These are phyloP conservation scores for Diaporthe citri DNA, from an alignment of 2,329 filamentous ascomycete genomes.

Conservation along the genomic window DNA sequence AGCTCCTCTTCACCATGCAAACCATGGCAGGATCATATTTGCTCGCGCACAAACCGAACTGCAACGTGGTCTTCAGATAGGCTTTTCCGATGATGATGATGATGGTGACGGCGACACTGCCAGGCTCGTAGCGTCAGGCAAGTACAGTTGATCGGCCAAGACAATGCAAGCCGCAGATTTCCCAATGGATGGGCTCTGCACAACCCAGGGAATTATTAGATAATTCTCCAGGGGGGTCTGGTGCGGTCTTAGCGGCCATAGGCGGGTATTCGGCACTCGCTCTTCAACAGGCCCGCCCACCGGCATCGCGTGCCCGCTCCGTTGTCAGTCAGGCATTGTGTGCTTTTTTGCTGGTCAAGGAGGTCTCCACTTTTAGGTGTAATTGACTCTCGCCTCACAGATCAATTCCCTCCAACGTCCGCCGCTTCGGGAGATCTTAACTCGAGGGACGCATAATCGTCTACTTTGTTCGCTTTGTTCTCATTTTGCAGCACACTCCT, in stretches of 20 bases:
- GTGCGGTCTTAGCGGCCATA: constrained; percentile 5
- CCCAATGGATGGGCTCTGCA: constrained; percentile 1
- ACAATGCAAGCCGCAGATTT: neutral
- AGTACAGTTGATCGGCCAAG: constrained; percentile 12
- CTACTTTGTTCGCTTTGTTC: constrained; percentile 2
- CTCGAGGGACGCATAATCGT: neutral
- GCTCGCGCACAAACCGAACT: neutral
- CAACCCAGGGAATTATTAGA: neutral
- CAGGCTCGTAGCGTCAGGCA: constrained; percentile 6
- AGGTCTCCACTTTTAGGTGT: constrained; percentile 28
- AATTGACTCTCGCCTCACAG: constrained; percentile 19
- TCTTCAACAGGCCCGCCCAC: constrained; percentile 6
- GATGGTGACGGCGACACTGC: constrained; percentile 10
- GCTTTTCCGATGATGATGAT: constrained; percentile 25
- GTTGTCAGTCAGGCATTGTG: constrained; percentile 4
- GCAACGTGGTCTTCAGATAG: constrained; percentile 4
- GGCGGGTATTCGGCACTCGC: constrained; percentile 27
- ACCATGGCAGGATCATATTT: neutral
- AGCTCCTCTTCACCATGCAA: neutral
- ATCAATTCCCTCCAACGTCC: neutral
- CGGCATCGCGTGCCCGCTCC: constrained; percentile 16
- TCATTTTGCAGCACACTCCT: neutral
- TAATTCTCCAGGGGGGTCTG: constrained; percentile 11
- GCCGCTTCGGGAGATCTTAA: neutral
- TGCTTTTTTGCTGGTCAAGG: neutral